Evolutionary conservation across 345 rosid genomes (phyloP), one percentile per base, ranked within the genome.

Genomic region (Pseudoturritis turrita): DNA sequence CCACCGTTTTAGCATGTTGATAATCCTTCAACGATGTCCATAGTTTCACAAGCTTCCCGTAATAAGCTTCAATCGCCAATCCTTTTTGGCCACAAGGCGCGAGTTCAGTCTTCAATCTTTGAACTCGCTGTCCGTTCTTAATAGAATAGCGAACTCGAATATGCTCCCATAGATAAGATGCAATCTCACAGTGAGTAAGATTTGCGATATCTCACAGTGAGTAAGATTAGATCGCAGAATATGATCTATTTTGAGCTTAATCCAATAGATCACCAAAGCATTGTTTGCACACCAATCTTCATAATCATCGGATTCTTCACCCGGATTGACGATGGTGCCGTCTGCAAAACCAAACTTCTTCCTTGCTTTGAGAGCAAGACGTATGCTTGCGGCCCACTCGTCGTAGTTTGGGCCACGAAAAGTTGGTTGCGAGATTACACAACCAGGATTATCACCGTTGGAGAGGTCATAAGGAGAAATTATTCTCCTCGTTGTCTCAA

Each of bases 31-130:
- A 3, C 0, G 12, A 2, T 2, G 13, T 8, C 35, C 56, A 51
- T 0, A 51, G 0, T 5, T 23, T 4, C 0, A 1, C 23, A 0
- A 23, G 4, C 8, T 14, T 6, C 1, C 10, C 1, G 3, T 51
- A 23, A 1, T 51, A 23, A 2, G 56, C 35, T 6, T 51, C 33
- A 2, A 51, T 6, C 1, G 56, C 15, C 0, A 5, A 1, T 0
- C 17, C 10, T 1, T 23, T 11, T 25, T 22, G 56, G 2, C 33
- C 15, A 12, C 45, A 40, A 23, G 0, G 23, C 1, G 56, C 18
- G 2, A 23, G 17, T 13, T 51, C 18, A n/a, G n/a, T n/a, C n/a
- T n/a, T n/a, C n/a, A n/a, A n/a, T n/a, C n/a, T n/a, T n/a, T n/a
- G n/a, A n/a, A n/a, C n/a, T n/a, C n/a, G n/a, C n/a, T n/a, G n/a